Evolutionary conservation across 768 basidiomycete genomes (phyloP).

Genomic region (Stropharia rugosoannulata): DNA sequence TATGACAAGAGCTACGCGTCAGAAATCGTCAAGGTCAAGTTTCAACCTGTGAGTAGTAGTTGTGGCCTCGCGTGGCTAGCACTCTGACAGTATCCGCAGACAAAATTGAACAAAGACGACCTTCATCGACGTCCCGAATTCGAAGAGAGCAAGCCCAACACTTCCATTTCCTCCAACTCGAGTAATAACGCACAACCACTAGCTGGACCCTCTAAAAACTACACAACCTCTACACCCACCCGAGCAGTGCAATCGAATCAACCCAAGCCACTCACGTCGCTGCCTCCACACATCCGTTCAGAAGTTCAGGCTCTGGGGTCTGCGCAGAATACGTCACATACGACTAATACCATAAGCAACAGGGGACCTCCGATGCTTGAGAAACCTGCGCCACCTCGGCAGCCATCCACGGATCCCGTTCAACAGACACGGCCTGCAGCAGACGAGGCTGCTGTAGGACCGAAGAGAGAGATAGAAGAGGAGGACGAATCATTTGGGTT

Average conservation of each 20-base stretch:
- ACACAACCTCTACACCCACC: constrained; percentile 17
- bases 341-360: background rate
- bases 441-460: constrained; percentile 5
- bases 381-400: constrained; percentile 13
- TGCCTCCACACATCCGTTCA: constrained; percentile 40
- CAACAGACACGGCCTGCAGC: background rate
- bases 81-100: constrained; percentile 32
- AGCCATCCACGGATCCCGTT: background rate
- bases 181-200: constrained; percentile 7
- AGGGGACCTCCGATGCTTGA: constrained; percentile 5
- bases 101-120: constrained; percentile 65
- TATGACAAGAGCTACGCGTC: constrained; percentile 91
- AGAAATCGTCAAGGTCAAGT: constrained; percentile 86
- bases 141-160: constrained; percentile 41
- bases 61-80: background rate
- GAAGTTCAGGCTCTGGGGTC: constrained; percentile 16
- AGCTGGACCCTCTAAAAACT: constrained; percentile 2
- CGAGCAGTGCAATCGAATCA: constrained; percentile 22
- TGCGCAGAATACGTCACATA: background rate
- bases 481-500: constrained; percentile 48
- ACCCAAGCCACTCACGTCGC: constrained; percentile 27
- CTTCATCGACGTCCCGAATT: constrained; percentile 74
- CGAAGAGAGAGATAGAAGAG: constrained; percentile 15
- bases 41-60: constrained; percentile 69
- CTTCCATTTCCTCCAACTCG: constrained; percentile 9